Percentiles rank a stretch among this genome's conserved stretches.
Conservation (phyloP, 2,329 filamentous ascomycete species). For the Ophiostoma novo-ulmi region DNA sequence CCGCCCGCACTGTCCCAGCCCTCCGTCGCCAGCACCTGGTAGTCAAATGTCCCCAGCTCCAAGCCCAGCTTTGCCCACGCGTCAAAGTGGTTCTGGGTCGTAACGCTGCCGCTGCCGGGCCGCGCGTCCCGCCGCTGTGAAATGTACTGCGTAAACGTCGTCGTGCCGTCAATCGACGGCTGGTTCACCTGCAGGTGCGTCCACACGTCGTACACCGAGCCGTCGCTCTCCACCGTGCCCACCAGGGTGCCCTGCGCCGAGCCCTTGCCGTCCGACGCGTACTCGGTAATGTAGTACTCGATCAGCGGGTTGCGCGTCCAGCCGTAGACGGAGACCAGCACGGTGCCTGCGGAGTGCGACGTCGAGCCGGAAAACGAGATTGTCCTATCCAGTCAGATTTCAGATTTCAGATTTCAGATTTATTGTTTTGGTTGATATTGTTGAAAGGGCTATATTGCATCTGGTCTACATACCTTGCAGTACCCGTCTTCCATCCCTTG, state of each 20-base stretch:
- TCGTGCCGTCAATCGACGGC: slow-evolving; percentile 44
- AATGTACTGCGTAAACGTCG: slow-evolving; percentile 48
- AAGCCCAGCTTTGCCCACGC: slow-evolving; percentile 46
- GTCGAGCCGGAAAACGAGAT: slow-evolving; percentile 33
- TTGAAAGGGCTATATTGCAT: too few relatives aligned
- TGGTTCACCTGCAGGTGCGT: slow-evolving; percentile 38
- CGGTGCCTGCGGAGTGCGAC: slow-evolving; percentile 29
- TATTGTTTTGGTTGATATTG: not conserved
- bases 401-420: not conserved
- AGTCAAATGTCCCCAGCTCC: slow-evolving; percentile 45
- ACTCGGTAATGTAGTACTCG: slow-evolving; percentile 40
- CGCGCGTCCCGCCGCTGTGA: slow-evolving; percentile 44
- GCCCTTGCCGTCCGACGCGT: slow-evolving; percentile 32
- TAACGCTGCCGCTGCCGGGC: slow-evolving; percentile 44
- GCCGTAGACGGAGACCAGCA: slow-evolving; percentile 37
- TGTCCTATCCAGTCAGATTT: slow-evolving; percentile 24
- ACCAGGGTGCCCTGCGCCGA: slow-evolving; percentile 33
- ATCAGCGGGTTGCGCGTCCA: slow-evolving; percentile 38
- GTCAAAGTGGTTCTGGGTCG: slow-evolving; percentile 46
- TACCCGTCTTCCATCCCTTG: slow-evolving; percentile 54
- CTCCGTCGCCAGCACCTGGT: slow-evolving; percentile 50
- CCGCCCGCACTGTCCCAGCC: slow-evolving; percentile 38
- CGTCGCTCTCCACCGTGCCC: slow-evolving; percentile 35
- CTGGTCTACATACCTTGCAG: slow-evolving; percentile 29
- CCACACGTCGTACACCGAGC: slow-evolving; percentile 36